phyloP scores from a whole-genome alignment of 1,139 yeast species.

The Debaryomycetaceae sp. region DNA sequence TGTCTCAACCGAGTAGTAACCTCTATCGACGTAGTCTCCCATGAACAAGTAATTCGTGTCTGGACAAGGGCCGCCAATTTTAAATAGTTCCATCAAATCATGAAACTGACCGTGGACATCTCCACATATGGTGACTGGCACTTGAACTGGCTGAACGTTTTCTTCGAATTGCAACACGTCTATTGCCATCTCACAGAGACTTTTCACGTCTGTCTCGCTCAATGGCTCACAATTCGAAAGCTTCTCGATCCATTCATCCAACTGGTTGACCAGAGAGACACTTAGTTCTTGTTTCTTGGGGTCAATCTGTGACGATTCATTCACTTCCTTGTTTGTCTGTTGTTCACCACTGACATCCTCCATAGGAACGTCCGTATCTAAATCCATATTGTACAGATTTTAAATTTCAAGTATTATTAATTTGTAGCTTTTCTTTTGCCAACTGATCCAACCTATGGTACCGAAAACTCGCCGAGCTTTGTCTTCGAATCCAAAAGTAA shows the following conservation, averaged over 20 bases:
- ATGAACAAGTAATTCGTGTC: conserved; percentile 71
- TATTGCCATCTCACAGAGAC: conserved; percentile 84
- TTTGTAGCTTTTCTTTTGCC: background rate
- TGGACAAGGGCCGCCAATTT: conserved; percentile 94
- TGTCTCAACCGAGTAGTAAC: conserved; percentile 89
- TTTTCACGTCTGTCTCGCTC: conserved; percentile 76
- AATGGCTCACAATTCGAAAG: conserved; percentile 79
- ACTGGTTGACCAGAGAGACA: conserved; percentile 50
- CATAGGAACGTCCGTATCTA: conserved; percentile 70
- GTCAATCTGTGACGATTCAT: conserved; percentile 13
- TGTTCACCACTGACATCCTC: conserved; percentile 62
- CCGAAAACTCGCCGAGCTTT: too few species aligned
- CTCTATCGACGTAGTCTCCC: conserved; percentile 97
- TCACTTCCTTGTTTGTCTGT: conserved; percentile 15
- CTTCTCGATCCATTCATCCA: conserved; percentile 87
- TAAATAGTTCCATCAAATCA: conserved; percentile 84
- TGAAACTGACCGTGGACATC: conserved; percentile 99
- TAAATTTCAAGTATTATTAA: too few species aligned
- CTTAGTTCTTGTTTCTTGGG: conserved; percentile 22
- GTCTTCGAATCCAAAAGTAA: too few species aligned
- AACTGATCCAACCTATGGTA: too few species aligned
- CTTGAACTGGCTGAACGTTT: conserved; percentile 90
- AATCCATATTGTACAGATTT: conserved; percentile 41
- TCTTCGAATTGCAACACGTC: conserved; percentile 88
- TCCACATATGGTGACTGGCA: conserved; percentile 96